phyloP scores from a whole-genome alignment of 768 basidiomycete species.

The Mycena amicta region DNA sequence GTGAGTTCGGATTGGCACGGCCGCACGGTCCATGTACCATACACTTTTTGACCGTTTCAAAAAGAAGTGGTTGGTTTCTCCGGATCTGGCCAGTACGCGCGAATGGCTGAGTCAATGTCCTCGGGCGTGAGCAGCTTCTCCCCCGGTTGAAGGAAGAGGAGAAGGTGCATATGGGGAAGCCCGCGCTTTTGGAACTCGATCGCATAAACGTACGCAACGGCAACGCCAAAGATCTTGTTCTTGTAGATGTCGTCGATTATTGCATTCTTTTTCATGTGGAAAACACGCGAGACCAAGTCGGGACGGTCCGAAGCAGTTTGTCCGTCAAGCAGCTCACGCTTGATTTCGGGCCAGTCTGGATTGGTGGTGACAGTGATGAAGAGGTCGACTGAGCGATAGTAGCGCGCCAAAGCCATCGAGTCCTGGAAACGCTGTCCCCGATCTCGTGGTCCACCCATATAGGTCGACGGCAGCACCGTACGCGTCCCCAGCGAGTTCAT shows the following conservation, averaged over 20 bases:
- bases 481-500: too few relatives aligned
- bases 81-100: constrained; percentile 38
- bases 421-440: too few relatives aligned
- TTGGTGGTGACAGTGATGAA: constrained; percentile 25
- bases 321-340: constrained; percentile 22
- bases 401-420: not conserved
- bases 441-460: too few relatives aligned
- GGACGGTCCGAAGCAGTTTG: constrained; percentile 2
- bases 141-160: constrained; percentile 33
- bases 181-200: constrained; percentile 50
- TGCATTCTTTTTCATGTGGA: not conserved
- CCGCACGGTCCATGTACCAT: constrained; percentile 42
- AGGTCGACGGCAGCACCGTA: too few relatives aligned
- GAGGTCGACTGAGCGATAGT: not conserved
- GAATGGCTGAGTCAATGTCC: constrained; percentile 37
- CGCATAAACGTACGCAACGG: constrained; percentile 31
- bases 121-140: constrained; percentile 5
- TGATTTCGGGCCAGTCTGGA: constrained; percentile 41
- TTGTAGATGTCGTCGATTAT: not conserved
- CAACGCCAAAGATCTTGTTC: not conserved
- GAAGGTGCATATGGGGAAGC: constrained; percentile 46
- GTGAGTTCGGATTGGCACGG: constrained; percentile 35
- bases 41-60: constrained; percentile 24
- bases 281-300: constrained; percentile 36
- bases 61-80: constrained; percentile 25